Evolutionary conservation across 2,329 filamentous ascomycete genomes (phyloP).

Genomic region (Claviceps spartinae): DNA sequence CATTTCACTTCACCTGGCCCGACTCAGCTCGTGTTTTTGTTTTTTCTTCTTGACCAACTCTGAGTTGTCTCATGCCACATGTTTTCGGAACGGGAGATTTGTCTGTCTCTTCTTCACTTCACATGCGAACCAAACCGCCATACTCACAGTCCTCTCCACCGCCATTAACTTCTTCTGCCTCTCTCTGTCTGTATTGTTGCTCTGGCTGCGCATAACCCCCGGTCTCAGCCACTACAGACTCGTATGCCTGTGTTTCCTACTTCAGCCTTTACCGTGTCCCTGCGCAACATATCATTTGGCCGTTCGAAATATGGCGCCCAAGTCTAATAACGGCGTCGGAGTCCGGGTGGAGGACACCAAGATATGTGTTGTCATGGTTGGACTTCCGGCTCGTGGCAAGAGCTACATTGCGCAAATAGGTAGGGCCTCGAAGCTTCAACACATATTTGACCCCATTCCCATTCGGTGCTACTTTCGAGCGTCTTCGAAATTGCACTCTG

Average conservation of each 20-base stretch:
- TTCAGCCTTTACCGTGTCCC: slow-evolving; percentile 8
- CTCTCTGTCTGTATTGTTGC: neutral
- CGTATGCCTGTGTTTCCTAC: slow-evolving; percentile 4
- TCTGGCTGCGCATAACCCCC: neutral
- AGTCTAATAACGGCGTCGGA: slow-evolving; percentile 48
- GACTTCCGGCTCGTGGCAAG: slow-evolving; percentile 88
- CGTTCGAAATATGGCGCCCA: slow-evolving; percentile 28
- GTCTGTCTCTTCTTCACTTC: neutral
- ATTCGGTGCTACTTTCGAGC: neutral
- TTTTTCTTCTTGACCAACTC: neutral
- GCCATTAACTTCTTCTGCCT: neutral
- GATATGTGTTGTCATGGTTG: slow-evolving; percentile 98
- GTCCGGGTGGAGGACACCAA: slow-evolving; percentile 89
- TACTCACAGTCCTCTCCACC: neutral
- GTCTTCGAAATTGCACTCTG: neutral
- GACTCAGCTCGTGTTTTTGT: neutral
- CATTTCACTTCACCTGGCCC: neutral
- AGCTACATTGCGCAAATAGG: slow-evolving; percentile 96
- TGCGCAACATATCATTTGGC: slow-evolving; percentile 4
- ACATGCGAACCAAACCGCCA: neutral
- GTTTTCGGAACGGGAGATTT: neutral
- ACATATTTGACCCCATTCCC: neutral
- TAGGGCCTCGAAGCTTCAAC: slow-evolving; percentile 25
- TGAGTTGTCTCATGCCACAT: neutral
- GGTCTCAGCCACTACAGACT: neutral